Percentiles rank a stretch among this genome's conserved stretches.
Conservation (phyloP, 805 yeast genomes). For the Barnettozyma sucrosica region DNA sequence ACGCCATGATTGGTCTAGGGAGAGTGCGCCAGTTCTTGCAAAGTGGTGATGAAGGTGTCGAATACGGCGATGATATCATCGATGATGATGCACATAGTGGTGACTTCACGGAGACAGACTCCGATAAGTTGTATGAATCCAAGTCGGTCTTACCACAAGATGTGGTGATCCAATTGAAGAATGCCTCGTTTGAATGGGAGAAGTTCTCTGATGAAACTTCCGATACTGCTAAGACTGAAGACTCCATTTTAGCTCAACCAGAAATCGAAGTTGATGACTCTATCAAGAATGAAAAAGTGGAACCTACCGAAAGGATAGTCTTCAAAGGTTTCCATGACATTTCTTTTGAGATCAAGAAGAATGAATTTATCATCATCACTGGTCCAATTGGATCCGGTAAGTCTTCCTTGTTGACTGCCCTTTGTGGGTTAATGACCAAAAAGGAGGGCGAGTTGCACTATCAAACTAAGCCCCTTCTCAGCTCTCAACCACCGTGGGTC, state of each 20-base stretch:
- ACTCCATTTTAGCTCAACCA: not conserved
- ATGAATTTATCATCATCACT: constrained; percentile 68
- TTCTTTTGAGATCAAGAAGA: constrained; percentile 42
- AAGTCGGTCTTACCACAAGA: constrained; percentile 12
- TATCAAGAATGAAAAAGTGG: constrained; percentile 3
- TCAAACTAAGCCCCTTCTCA: constrained; percentile 42
- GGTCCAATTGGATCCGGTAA: constrained; percentile 80
- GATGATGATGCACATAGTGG: constrained; percentile 36
- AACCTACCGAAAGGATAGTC: constrained; percentile 15
- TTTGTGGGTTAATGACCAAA: constrained; percentile 61
- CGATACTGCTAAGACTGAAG: constrained; percentile 3
- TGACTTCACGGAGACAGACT: constrained; percentile 29
- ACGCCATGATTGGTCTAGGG: constrained; percentile 55
- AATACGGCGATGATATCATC: constrained; percentile 33
- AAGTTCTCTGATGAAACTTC: constrained; percentile 31
- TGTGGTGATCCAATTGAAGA: constrained; percentile 41
- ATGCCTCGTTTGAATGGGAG: constrained; percentile 70
- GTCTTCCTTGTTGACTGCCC: constrained; percentile 58
- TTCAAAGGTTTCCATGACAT: constrained; percentile 45
- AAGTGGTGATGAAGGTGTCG: constrained; percentile 34
- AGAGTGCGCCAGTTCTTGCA: constrained; percentile 52
- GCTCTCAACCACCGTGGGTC: constrained; percentile 68
- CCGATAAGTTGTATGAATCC: constrained; percentile 8
- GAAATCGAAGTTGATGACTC: not conserved
- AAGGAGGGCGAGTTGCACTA: constrained; percentile 42